These are phyloP conservation scores for Mortierella alpina DNA, from an alignment of 192 early-diverging fungal genomes.

Conservation along the genomic window DNA sequence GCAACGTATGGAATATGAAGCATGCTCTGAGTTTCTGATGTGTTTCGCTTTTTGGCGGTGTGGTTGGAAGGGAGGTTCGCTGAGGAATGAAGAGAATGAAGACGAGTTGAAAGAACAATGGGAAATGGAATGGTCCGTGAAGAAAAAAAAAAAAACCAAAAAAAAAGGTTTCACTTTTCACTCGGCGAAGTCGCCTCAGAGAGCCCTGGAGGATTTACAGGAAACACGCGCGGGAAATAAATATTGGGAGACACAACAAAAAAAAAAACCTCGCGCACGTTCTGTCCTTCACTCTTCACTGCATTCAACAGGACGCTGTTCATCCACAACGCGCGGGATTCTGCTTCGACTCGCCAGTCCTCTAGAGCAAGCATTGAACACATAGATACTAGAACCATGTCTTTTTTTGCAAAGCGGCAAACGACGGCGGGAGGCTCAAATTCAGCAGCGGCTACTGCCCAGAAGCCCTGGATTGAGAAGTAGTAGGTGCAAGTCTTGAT, in stretches of 20 bases:
- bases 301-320: not conserved
- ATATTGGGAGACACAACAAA: not conserved
- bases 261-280: not conserved
- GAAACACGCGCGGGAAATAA: not conserved
- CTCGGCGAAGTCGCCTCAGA: no score
- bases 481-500: conserved; percentile 64
- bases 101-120: not conserved
- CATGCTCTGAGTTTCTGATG: not conserved
- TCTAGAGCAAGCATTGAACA: not conserved
- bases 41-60: not conserved
- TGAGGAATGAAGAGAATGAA: not conserved
- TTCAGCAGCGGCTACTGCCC: conserved; percentile 33
- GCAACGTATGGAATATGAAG: conserved; percentile 42
- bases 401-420: conserved; percentile 41
- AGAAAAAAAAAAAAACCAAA: no score
- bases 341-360: not conserved
- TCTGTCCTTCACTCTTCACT: not conserved
- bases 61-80: conserved; percentile 2
- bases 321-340: not conserved
- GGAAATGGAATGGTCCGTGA: no score
- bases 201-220: no score
- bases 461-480: conserved; percentile 91
- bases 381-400: conserved; percentile 2
- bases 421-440: conserved; percentile 13
- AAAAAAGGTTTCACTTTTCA: no score